These are phyloP conservation scores for Arxiozyma bovina DNA, from an alignment of 1,139 yeast species.

Conservation along the genomic window DNA sequence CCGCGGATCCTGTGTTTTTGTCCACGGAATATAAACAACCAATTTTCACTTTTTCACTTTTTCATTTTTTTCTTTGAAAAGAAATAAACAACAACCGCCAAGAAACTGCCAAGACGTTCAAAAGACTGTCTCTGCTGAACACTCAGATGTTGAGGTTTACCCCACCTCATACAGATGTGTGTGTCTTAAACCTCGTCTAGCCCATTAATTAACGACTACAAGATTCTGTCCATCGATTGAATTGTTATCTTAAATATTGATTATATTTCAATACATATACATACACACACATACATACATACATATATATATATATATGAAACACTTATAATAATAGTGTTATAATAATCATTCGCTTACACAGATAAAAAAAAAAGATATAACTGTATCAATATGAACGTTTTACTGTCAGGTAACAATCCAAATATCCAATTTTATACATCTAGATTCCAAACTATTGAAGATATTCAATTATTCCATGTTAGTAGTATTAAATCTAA, in stretches of 20 bases:
- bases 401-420: slow-evolving; percentile 25
- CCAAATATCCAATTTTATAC: slow-evolving; percentile 27
- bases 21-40: too few species aligned
- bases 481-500: slow-evolving; percentile 21
- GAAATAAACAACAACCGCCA: neutral
- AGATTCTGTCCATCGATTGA: too few species aligned
- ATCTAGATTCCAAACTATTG: slow-evolving; percentile 22
- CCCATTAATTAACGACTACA: too few species aligned
- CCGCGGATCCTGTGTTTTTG: too few species aligned
- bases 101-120: neutral
- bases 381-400: slow-evolving; percentile 12
- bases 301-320: neutral
- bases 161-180: too few species aligned
- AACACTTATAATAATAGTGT: neutral
- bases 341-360: neutral
- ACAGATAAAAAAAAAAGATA: neutral
- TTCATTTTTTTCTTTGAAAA: too few species aligned
- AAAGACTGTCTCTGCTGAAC: neutral
- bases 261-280: too few species aligned
- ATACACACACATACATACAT: too few species aligned
- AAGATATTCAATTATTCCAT: slow-evolving; percentile 23
- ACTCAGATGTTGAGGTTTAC: too few species aligned
- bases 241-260: too few species aligned
- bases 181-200: too few species aligned
- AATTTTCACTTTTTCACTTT: too few species aligned